Percentiles rank a stretch among this genome's conserved stretches.
Evolutionary conservation across 805 yeast genomes (phyloP).

Genomic region (Starmerella vitae): DNA sequence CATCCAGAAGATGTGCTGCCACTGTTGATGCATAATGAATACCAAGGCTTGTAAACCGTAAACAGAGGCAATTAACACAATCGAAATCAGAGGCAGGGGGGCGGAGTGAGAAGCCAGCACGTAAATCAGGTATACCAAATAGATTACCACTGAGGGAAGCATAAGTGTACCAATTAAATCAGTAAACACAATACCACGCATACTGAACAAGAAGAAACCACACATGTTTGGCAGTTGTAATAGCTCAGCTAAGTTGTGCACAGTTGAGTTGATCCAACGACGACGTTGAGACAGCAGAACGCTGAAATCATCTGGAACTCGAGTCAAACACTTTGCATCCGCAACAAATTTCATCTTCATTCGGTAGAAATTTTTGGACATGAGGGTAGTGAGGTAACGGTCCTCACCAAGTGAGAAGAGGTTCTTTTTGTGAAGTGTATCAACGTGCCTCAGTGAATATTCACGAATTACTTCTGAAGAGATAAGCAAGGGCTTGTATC

Average conservation of each 20-base stretch:
- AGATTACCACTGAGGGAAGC: conserved; percentile 44
- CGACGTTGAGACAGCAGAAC: conserved; percentile 92
- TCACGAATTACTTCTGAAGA: conserved; percentile 47
- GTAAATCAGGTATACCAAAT: conserved; percentile 40
- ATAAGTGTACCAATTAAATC: conserved; percentile 47
- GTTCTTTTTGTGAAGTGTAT: conserved; percentile 48
- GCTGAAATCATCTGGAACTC: conserved; percentile 52
- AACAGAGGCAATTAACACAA: conserved; percentile 41
- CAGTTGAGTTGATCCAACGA: conserved; percentile 58
- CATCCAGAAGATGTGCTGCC: conserved; percentile 42
- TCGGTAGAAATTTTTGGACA: conserved; percentile 45
- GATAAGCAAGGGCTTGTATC: conserved; percentile 43
- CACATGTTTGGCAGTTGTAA: conserved; percentile 44
- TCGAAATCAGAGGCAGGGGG: conserved; percentile 40
- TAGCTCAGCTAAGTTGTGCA: conserved; percentile 47
- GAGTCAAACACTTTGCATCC: conserved; percentile 45
- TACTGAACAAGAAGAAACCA: conserved; percentile 47
- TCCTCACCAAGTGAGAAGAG: conserved; percentile 51
- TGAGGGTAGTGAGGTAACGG: conserved; percentile 42
- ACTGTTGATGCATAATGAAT: conserved; percentile 34
- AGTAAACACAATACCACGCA: conserved; percentile 45
- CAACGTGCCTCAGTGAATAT: conserved; percentile 42
- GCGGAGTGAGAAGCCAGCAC: conserved; percentile 39
- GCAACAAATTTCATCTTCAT: conserved; percentile 43
- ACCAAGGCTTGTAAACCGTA: conserved; percentile 50